A percentile compares a stretch with the other conserved stretches of the same genome.
phyloP scores from a whole-genome alignment of 768 basidiomycete genomes.

The Russula sp. region DNA sequence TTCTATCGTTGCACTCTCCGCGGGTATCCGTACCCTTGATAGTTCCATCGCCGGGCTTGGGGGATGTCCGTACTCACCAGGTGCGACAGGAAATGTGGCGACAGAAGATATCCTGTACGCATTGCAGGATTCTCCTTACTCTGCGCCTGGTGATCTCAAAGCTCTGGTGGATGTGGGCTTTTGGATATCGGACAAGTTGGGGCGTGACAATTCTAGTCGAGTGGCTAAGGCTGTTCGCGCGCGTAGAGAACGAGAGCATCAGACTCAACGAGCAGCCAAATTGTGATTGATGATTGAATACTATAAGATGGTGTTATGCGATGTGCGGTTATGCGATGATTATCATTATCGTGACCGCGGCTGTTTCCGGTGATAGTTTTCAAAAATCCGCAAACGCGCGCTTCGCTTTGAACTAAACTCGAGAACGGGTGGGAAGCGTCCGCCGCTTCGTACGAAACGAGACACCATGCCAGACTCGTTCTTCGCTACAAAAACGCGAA shows the following conservation, averaged over 20 bases:
- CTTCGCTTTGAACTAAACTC: neutral
- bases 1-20: conserved; percentile 57
- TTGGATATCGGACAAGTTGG: conserved; percentile 71
- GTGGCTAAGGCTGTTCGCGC: conserved; percentile 68
- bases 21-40: conserved; percentile 78
- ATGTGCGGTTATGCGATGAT: too few relatives aligned
- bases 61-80: conserved; percentile 94
- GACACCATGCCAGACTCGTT: conserved; percentile 75
- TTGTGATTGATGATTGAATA: neutral
- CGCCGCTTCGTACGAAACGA: neutral
- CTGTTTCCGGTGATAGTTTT: conserved; percentile 4
- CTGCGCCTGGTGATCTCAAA: conserved; percentile 55
- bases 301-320: neutral
- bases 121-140: conserved; percentile 55
- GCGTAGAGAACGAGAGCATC: conserved; percentile 34
- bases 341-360: neutral
- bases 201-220: conserved; percentile 63
- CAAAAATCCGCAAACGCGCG: neutral
- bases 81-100: conserved; percentile 90
- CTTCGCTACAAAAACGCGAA: conserved; percentile 59
- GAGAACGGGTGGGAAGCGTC: neutral
- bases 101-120: conserved; percentile 91
- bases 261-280: conserved; percentile 4
- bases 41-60: conserved; percentile 84
- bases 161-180: conserved; percentile 66